Conservation (phyloP, 148 eudicot species). For the Selenicereus undatus region DNA sequence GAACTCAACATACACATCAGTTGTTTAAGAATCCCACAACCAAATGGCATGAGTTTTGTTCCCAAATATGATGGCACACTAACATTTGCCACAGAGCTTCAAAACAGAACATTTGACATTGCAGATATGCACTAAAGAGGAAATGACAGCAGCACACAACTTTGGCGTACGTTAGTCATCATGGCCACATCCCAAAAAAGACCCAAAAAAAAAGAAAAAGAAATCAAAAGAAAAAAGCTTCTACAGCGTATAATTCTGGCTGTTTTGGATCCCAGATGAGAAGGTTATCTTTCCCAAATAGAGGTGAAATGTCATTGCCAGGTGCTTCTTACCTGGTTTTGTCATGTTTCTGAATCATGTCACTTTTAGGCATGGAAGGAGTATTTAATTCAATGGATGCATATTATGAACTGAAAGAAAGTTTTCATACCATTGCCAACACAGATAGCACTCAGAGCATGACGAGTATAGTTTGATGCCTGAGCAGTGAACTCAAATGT, state of each 20-base stretch:
- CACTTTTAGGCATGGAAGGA: not conserved
- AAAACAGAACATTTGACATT: not conserved
- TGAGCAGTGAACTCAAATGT: slow-evolving; percentile 80
- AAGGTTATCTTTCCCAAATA: not conserved
- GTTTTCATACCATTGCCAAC: slow-evolving; percentile 76
- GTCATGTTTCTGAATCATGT: not conserved
- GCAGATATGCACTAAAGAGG: not conserved
- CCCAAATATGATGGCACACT: not conserved
- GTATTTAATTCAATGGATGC: not conserved
- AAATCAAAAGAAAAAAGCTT: not conserved
- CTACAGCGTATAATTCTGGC: not conserved
- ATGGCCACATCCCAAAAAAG: not conserved
- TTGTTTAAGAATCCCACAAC: not conserved
- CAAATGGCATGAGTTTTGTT: not conserved
- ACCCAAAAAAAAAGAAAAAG: not conserved
- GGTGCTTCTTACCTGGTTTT: not conserved
- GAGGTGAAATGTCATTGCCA: not conserved
- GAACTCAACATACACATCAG: not conserved
- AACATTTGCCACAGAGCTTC: not conserved
- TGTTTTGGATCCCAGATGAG: not conserved
- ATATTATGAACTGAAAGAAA: not conserved
- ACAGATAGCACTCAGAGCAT: slow-evolving; percentile 80
- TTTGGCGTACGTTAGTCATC: not conserved
- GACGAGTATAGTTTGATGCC: slow-evolving; percentile 91
- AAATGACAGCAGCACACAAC: not conserved